Percentiles rank a stretch among this genome's conserved stretches.
Evolutionary conservation across 2,329 filamentous ascomycete genomes (phyloP).

Genomic region (Westerdykella aurantiaca): DNA sequence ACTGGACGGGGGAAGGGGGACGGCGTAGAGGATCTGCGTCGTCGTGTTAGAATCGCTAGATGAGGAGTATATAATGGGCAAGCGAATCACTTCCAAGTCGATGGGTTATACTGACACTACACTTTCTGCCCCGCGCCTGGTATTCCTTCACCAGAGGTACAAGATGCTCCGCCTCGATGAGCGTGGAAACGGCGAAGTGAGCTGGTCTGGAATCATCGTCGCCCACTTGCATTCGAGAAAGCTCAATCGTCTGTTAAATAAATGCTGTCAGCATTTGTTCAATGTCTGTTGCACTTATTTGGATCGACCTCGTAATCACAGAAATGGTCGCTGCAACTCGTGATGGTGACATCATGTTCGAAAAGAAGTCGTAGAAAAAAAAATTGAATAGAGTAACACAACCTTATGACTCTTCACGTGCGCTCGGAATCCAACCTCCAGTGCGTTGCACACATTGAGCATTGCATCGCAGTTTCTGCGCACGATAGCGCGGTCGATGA

Average conservation of each 20-base stretch:
- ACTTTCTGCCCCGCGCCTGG: conserved; percentile 46
- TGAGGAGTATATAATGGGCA: neutral
- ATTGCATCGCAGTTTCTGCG: conserved; percentile 65
- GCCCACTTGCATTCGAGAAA: conserved; percentile 66
- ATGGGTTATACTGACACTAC: conserved; percentile 50
- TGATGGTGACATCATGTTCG: neutral
- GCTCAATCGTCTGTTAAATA: conserved; percentile 53
- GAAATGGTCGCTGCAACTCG: neutral
- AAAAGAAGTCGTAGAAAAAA: neutral
- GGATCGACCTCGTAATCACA: neutral
- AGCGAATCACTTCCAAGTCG: conserved; percentile 2
- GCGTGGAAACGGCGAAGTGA: conserved; percentile 66
- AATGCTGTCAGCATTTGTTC: neutral
- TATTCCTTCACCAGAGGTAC: conserved; percentile 56
- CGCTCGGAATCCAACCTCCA: conserved; percentile 63
- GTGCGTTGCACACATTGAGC: conserved; percentile 55
- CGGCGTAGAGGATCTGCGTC: conserved; percentile 60
- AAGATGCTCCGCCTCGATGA: conserved; percentile 67
- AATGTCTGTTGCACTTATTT: too few species aligned
- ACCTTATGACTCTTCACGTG: conserved; percentile 85
- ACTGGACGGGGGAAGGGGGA: conserved; percentile 60
- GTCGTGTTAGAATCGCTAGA: neutral
- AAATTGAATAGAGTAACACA: conserved; percentile 26
- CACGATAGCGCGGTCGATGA: conserved; percentile 63
- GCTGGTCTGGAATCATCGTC: conserved; percentile 40